A percentile compares a stretch with the other conserved stretches of the same genome.
Conservation (phyloP, 331 rosid species). For the Arachis monticola region DNA sequence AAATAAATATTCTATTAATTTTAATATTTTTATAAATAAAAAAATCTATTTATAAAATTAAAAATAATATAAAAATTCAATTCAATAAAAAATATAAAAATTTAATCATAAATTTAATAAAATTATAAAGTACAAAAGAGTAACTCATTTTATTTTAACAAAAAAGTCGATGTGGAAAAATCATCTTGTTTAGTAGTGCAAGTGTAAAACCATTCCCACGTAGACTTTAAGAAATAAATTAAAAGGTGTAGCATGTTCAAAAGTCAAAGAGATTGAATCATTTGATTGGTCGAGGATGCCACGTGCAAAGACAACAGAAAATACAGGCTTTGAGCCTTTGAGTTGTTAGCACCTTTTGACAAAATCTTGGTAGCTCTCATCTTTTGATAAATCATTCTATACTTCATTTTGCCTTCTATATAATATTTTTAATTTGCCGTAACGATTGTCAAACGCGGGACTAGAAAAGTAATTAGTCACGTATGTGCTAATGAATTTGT, state of each 20-base stretch:
- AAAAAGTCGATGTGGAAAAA: not conserved
- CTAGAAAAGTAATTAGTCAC: not conserved
- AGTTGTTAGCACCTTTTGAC: not conserved
- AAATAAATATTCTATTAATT: too few relatives aligned
- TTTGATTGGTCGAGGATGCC: conserved; percentile 28
- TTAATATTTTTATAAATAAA: too few relatives aligned
- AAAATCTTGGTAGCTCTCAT: conserved; percentile 1
- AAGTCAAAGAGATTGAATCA: conserved; percentile 43
- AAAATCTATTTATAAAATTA: too few relatives aligned
- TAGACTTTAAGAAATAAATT: not conserved
- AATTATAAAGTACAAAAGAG: too few relatives aligned
- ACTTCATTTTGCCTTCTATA: not conserved
- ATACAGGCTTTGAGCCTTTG: not conserved
- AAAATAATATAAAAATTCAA: too few relatives aligned
- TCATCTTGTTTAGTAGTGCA: not conserved
- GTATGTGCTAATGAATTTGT: not conserved
- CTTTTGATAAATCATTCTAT: not conserved
- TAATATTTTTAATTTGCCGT: not conserved
- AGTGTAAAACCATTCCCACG: not conserved
- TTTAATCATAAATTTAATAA: too few relatives aligned
- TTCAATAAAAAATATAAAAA: too few relatives aligned
- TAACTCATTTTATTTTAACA: not conserved
- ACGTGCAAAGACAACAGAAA: conserved; percentile 41
- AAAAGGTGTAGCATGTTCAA: conserved; percentile 7
- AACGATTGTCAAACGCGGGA: conserved; percentile 27